Percentiles rank a stretch among this genome's conserved stretches.
Conservation (phyloP, 139 green algal species). For the Zygnema circumcarinatum region DNA sequence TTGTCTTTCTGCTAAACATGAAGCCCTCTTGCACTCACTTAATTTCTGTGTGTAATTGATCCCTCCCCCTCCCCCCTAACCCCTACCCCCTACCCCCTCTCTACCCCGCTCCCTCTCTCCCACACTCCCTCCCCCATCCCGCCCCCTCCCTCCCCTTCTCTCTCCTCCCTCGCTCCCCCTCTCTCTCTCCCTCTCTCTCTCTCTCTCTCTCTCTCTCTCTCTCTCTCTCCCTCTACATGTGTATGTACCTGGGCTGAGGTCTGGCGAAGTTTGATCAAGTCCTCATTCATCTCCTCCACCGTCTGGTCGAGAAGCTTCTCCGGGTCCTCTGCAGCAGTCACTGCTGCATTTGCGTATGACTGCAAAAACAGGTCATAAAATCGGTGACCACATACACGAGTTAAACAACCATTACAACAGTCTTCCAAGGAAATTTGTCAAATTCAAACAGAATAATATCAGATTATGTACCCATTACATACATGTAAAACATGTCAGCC, state of each 20-base stretch:
- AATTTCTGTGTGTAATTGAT: too few species aligned
- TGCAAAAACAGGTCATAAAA: slow-evolving; percentile 6
- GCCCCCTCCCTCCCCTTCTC: too few species aligned
- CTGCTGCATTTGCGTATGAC: slow-evolving; percentile 81
- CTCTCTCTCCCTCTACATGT: too few species aligned
- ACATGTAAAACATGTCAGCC: neutral
- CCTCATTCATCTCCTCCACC: slow-evolving; percentile 95
- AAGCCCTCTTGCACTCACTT: too few species aligned
- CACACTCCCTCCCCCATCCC: too few species aligned
- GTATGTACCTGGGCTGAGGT: slow-evolving; percentile 86
- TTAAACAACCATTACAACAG: neutral
- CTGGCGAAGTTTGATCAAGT: slow-evolving; percentile 97
- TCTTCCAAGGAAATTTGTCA: neutral
- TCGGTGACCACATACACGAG: neutral
- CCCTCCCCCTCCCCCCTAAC: too few species aligned
- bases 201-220: too few species aligned
- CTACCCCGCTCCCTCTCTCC: too few species aligned
- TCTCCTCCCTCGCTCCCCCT: too few species aligned
- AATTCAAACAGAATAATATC: neutral
- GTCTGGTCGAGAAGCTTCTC: slow-evolving; percentile 98
- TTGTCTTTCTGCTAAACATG: too few species aligned
- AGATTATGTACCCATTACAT: neutral
- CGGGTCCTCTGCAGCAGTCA: slow-evolving; percentile 76
- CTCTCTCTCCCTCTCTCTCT: too few species aligned
- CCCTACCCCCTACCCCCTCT: too few species aligned